Percentiles rank a stretch among this genome's conserved stretches.
Conservation (phyloP, 1,139 yeast species). For the Entelexis paramagnoliae region DNA sequence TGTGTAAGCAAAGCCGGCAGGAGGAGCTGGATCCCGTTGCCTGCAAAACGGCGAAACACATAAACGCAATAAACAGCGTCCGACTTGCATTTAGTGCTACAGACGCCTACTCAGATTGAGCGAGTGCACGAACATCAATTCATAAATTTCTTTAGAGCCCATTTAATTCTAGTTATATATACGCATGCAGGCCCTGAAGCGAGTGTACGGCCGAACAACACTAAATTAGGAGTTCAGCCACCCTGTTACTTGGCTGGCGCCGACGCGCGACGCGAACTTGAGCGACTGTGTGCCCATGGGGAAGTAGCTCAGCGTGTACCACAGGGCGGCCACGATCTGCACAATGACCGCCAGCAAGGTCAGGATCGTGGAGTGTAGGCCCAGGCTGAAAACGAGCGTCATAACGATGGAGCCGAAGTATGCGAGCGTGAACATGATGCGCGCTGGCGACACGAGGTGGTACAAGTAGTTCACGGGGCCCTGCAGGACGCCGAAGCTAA, state of each 20-base stretch:
- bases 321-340: conserved; percentile 74
- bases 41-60: too few relatives aligned
- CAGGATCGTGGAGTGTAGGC: conserved; percentile 54
- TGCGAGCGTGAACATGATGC: conserved; percentile 69
- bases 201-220: too few relatives aligned
- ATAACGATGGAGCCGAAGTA: conserved; percentile 65
- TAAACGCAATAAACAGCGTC: too few relatives aligned
- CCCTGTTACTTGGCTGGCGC: conserved; percentile 55
- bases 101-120: too few relatives aligned
- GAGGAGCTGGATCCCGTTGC: too few relatives aligned
- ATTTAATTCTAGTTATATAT: not conserved
- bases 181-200: too few relatives aligned
- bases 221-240: conserved; percentile 34
- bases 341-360: conserved; percentile 66
- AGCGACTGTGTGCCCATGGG: conserved; percentile 90
- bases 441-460: conserved; percentile 64
- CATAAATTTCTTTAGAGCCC: not conserved
- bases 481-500: conserved; percentile 83
- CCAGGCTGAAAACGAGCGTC: conserved; percentile 51
- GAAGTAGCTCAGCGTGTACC: conserved; percentile 84
- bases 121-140: too few relatives aligned
- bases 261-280: conserved; percentile 68
- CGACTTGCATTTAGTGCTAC: too few relatives aligned
- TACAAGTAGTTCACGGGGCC: conserved; percentile 73
- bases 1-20: not conserved